Evolutionary conservation across 371 early-diverging fungal genomes (phyloP).

Genomic region (Syncephalastrum monosporum): DNA sequence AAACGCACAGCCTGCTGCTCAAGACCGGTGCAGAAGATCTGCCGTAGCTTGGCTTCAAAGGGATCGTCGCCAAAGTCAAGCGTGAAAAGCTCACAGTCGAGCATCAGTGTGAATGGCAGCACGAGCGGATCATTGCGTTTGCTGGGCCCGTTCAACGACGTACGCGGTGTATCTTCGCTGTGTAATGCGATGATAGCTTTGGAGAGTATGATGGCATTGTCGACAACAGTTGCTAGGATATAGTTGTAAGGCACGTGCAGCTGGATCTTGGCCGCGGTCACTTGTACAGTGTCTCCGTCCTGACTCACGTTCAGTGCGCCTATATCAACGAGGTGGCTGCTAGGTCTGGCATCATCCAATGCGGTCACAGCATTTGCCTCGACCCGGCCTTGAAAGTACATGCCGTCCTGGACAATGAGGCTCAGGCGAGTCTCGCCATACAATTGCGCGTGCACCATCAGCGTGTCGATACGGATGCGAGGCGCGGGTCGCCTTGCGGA

Average conservation of each 20-base stretch:
- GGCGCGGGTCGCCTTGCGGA: too few relatives aligned
- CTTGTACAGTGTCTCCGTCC: too few relatives aligned
- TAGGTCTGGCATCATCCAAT: too few relatives aligned
- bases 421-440: too few relatives aligned
- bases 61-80: constrained; percentile 34
- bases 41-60: constrained; percentile 38
- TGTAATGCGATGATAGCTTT: constrained; percentile 13
- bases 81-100: constrained; percentile 8
- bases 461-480: too few relatives aligned
- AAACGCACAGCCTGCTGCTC: constrained; percentile 27
- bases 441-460: too few relatives aligned
- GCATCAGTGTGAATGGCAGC: neutral
- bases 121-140: constrained; percentile 2
- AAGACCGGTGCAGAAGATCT: constrained; percentile 31
- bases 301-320: too few relatives aligned
- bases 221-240: constrained; percentile 14
- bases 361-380: too few relatives aligned
- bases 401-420: too few relatives aligned
- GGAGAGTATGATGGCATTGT: constrained; percentile 6
- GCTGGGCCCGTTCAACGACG: constrained; percentile 3
- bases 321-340: too few relatives aligned
- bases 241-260: constrained; percentile 13
- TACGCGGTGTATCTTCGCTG: neutral
- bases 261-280: too few relatives aligned
- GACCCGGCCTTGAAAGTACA: too few relatives aligned